phyloP scores from a whole-genome alignment of 2,329 filamentous ascomycete genomes.

The Aspergillus phoenicis region DNA sequence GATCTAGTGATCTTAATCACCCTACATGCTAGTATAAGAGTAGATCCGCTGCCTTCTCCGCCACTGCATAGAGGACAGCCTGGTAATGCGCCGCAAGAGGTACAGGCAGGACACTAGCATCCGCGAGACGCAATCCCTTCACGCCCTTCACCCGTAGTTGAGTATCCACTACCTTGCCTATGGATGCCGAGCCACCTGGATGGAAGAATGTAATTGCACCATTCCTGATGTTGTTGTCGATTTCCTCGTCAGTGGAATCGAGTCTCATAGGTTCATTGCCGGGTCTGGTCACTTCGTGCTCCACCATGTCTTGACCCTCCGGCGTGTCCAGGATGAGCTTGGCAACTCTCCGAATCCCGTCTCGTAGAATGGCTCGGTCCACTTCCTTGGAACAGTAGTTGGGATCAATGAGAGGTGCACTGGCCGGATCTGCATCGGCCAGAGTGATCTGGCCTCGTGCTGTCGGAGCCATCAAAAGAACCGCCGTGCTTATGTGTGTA shows the following conservation, averaged over 20 bases:
- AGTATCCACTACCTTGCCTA: conserved; percentile 18
- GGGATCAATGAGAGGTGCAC: conserved; percentile 30
- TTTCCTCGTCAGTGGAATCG: conserved; percentile 11
- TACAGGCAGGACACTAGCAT: conserved; percentile 30
- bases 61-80: conserved; percentile 20
- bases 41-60: neutral
- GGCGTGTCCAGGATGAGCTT: conserved; percentile 13
- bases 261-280: neutral
- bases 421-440: conserved; percentile 18
- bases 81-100: conserved; percentile 25
- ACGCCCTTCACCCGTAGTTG: conserved; percentile 15
- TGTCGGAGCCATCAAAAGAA: conserved; percentile 25
- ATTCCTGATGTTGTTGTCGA: neutral
- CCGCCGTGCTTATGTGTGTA: conserved; percentile 24
- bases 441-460: conserved; percentile 26
- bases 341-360: conserved; percentile 21
- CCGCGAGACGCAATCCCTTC: conserved; percentile 26
- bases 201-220: conserved; percentile 20
- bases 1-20: too few relatives aligned
- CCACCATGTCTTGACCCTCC: conserved; percentile 20
- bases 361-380: conserved; percentile 23
- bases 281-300: conserved; percentile 19
- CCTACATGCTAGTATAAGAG: too few relatives aligned
- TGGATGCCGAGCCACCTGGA: conserved; percentile 17
- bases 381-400: conserved; percentile 35